Evolutionary conservation across 352 stramenopile genomes (phyloP), one percentile per base, ranked within the genome.

Genomic region (Pythium coloratum): DNA sequence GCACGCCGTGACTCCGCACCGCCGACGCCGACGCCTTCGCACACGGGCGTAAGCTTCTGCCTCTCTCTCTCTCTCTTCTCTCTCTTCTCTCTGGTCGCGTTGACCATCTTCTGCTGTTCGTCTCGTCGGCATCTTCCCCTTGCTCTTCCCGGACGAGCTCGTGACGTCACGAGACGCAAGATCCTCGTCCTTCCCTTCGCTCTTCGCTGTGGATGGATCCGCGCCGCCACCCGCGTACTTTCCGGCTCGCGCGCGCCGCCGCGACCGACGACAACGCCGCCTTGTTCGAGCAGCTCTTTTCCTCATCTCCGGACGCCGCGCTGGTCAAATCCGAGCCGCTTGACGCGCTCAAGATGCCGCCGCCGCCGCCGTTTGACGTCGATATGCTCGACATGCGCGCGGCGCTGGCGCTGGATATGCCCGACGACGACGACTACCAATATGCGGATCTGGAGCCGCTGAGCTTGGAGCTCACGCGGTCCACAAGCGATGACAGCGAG

Each of bases 391-490:
- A 46, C 32, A 67, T 71, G 58, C 51, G 58, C 20, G 65, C 65
- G 6, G 58, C 65, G 42, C 66, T 72, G 16, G 66, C 66, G 54
- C 59, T 67, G 33, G 59, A 72, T n/a, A 47, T 67, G 16, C 34
- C 53, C 33, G 59, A 72, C 44, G 64, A 62, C 47, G 49, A 62
- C 49, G 50, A 62, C 24, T 28, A 57, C 55, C n/a, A 40, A n/a
- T 44, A 38, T 32, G 12, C 26, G 18, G 55, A 30, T 20, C 12
- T 49, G 16, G 30, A 32, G 55, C 24, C 36, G 30, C 30, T 60
- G 13, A 49, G 3, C 6, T 14, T 60, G 12, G 28, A 24, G 55
- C 16, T 24, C 12, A 33, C 55, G 32, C 20, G 30, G 33, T 6
- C 18, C 2, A 33, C 1, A 32, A 30, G 36, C 32, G 33, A 47